Conservation (phyloP, 176 grass and related monocot genomes). For the Panicum miliaceum region DNA sequence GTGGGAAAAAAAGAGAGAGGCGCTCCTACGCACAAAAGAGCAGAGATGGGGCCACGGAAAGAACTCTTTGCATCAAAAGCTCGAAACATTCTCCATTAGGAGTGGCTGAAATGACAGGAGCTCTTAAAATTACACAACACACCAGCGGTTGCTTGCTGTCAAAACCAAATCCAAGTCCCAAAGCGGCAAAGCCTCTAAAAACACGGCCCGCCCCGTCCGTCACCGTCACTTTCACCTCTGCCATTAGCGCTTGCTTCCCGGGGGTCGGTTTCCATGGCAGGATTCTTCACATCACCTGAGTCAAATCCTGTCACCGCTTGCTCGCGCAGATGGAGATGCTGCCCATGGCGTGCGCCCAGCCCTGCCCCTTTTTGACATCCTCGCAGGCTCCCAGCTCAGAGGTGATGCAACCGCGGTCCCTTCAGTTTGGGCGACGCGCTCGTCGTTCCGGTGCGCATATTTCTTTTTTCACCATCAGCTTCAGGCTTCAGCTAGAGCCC, state of each 20-base stretch:
- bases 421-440: not conserved
- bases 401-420: not conserved
- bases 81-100: constrained; percentile 40
- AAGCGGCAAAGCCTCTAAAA: constrained; percentile 31
- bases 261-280: constrained; percentile 36
- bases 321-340: constrained; percentile 17
- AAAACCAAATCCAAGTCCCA: constrained; percentile 50
- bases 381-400: not conserved
- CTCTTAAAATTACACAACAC: constrained; percentile 30
- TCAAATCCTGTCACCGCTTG: constrained; percentile 46
- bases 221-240: constrained; percentile 27
- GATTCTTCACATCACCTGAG: constrained; percentile 39
- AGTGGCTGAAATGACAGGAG: constrained; percentile 32
- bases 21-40: not conserved
- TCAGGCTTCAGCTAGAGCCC: not conserved
- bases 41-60: not conserved
- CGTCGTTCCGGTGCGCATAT: constrained; percentile 33
- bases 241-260: constrained; percentile 51
- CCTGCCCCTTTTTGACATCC: constrained; percentile 30
- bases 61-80: constrained; percentile 24
- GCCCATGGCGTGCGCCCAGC: constrained; percentile 14
- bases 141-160: not conserved
- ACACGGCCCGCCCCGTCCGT: not conserved
- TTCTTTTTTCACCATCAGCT: constrained; percentile 34
- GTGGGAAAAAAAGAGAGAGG: not conserved